Conservation (phyloP, 352 stramenopile species). For the Halophytophthora polymorphica region DNA sequence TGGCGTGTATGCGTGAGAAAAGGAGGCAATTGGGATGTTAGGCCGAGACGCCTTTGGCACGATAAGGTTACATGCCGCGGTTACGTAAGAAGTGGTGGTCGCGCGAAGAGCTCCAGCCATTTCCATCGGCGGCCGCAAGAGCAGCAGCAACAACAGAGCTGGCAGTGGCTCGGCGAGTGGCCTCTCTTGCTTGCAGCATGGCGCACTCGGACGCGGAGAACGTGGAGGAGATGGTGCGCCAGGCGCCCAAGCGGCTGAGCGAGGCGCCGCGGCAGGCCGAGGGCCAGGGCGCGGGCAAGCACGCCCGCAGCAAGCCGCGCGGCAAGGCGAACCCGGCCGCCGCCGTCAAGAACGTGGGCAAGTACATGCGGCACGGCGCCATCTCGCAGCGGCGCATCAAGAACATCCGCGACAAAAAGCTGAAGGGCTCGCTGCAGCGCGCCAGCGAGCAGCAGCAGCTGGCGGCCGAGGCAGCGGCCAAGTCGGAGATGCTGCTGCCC, state of each 20-base stretch:
- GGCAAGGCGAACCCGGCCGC: constrained; percentile 19
- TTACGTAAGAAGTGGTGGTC: too few relatives aligned
- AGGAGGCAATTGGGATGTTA: too few relatives aligned
- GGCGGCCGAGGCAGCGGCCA: constrained; percentile 82
- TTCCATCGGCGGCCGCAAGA: constrained; percentile 1
- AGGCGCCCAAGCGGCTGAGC: constrained; percentile 58
- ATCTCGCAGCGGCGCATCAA: constrained; percentile 61
- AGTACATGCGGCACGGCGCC: constrained; percentile 64
- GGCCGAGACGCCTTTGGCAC: too few relatives aligned
- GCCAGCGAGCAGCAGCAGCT: constrained; percentile 81
- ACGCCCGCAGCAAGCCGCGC: constrained; percentile 1
- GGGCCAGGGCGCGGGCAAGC: constrained; percentile 6
- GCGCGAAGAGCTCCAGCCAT: neutral
- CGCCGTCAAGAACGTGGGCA: constrained; percentile 57
- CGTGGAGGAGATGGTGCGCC: constrained; percentile 49
- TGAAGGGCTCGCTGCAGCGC: constrained; percentile 65
- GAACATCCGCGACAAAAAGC: constrained; percentile 88
- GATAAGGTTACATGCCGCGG: too few relatives aligned
- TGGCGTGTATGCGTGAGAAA: too few relatives aligned
- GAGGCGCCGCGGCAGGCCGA: constrained; percentile 23
- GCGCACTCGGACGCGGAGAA: constrained; percentile 61
- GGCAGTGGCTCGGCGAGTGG: constrained; percentile 14
- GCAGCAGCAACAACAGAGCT: constrained; percentile 2
- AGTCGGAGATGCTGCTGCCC: constrained; percentile 89
- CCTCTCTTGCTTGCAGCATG: too few relatives aligned